Percentiles rank a stretch among this genome's conserved stretches.
These are phyloP conservation scores for Leccinum truebloodii DNA, from an alignment of 768 basidiomycete species.

Conservation along the genomic window DNA sequence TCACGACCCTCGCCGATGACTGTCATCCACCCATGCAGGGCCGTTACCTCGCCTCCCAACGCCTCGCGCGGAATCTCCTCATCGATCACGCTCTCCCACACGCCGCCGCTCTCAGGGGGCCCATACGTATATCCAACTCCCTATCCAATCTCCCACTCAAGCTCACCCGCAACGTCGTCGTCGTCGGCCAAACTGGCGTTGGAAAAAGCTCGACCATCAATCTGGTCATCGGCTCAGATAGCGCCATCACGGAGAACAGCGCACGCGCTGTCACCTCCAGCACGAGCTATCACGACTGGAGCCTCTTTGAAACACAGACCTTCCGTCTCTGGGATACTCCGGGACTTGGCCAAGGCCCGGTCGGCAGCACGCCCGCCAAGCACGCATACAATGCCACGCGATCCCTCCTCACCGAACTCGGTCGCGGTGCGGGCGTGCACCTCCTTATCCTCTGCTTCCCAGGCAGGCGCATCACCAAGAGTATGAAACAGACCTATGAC, in stretches of 20 bases:
- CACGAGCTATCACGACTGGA: slow-evolving; percentile 28
- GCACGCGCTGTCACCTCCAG: slow-evolving; percentile 19
- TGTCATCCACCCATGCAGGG: slow-evolving; percentile 19
- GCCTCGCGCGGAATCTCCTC: slow-evolving; percentile 24
- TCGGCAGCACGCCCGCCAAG: slow-evolving; percentile 11
- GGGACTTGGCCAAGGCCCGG: slow-evolving; percentile 18
- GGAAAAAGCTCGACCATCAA: slow-evolving; percentile 28
- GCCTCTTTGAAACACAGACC: slow-evolving; percentile 19
- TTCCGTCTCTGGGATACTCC: slow-evolving; percentile 31
- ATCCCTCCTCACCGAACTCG: slow-evolving; percentile 25
- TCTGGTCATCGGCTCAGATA: slow-evolving; percentile 16
- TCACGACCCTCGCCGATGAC: slow-evolving; percentile 26
- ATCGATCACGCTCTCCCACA: slow-evolving; percentile 22
- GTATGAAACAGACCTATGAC: slow-evolving; percentile 25
- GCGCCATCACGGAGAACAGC: slow-evolving; percentile 18
- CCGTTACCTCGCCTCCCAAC: slow-evolving; percentile 18
- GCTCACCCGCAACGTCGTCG: slow-evolving; percentile 33
- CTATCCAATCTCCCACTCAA: slow-evolving; percentile 8
- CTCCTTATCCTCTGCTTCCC: slow-evolving; percentile 24
- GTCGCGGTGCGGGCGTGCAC: slow-evolving; percentile 16
- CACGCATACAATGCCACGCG: slow-evolving; percentile 21
- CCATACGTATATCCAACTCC: not conserved
- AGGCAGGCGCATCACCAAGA: slow-evolving; percentile 20
- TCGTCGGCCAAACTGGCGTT: slow-evolving; percentile 42
- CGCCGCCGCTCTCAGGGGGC: not conserved